Base-by-base conservation (phyloP, 2,329 filamentous ascomycete genomes). In the Fusarium hostae region DNA sequence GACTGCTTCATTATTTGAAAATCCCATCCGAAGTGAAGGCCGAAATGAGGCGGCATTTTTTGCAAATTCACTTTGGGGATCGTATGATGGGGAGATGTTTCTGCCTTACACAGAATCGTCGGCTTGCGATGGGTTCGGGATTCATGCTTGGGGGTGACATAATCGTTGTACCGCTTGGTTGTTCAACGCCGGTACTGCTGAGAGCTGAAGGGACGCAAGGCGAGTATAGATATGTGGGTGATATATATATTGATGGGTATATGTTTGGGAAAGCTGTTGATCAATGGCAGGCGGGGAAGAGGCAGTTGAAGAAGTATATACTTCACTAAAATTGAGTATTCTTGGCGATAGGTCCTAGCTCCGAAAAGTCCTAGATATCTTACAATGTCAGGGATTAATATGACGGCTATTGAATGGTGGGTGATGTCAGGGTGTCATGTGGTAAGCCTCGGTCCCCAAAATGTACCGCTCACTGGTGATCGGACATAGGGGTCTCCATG, bases 101-200 rank as follows among this genome's bases (percentile, higher is more conserved):
- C 16, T 71, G 68, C 20, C 47, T 68, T 22, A 71, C 68, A 1
- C 44, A 64, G 1, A 43, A 68, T 1, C 35, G 41, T 15, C 24
- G 52, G 16, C 20, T 71, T 16, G 68, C 48, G 12, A 44, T 71
- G 45, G 68, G 68, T 2, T 44, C 68, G 5, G 68, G 58, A 3
- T 56, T 71, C 10, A 68, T 71, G 68, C 54, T 71, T 12, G 43
- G 63, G 5, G 68, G 63, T 1, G 68, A 71, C 4, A 22, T 68
- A 6, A 56, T 68, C 5, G 50, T 68, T 12, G 63, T 71, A 13
- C 68, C 68, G 0, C 34, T 68, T 13, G 58, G 68, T 4, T 64
- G 68, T 13, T 71, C 68, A 6, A 71, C 68, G 10, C 63, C 68
- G 6, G 55, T 71, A 12, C 16, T 71, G 1, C 12, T 71, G 22